Conservation (phyloP, 2,329 filamentous ascomycete species). For the Paecilomyces sp. region DNA sequence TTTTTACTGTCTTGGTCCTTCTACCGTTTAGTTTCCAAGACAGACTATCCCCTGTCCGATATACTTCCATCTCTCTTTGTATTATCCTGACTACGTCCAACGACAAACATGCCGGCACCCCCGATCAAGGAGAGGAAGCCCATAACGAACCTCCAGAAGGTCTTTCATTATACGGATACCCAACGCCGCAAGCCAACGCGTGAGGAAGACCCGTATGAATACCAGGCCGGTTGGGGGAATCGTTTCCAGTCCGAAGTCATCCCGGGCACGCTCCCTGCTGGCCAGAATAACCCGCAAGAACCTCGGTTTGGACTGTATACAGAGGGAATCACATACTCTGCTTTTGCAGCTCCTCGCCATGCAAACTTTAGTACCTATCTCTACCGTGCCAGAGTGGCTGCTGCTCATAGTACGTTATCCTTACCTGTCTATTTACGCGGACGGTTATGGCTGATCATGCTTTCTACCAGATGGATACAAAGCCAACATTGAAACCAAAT, state of each 20-base stretch:
- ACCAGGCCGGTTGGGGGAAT: slow-evolving; percentile 22
- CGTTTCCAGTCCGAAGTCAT: slow-evolving; percentile 25
- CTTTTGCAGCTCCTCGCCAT: slow-evolving; percentile 17
- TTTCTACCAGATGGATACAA: slow-evolving; percentile 16
- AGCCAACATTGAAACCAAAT: slow-evolving; percentile 36
- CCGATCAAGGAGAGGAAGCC: slow-evolving; percentile 13
- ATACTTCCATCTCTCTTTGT: not conserved
- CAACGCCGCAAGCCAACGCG: slow-evolving; percentile 20
- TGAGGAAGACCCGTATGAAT: slow-evolving; percentile 23
- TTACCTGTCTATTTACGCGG: not conserved
- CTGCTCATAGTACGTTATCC: slow-evolving; percentile 16
- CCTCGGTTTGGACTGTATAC: slow-evolving; percentile 23
- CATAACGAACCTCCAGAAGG: slow-evolving; percentile 19
- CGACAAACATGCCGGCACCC: slow-evolving; percentile 17
- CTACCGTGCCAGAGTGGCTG: slow-evolving; percentile 19
- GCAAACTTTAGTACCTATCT: slow-evolving; percentile 22
- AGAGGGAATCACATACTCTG: slow-evolving; percentile 21
- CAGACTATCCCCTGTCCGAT: not conserved
- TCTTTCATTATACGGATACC: slow-evolving; percentile 24
- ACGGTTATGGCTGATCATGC: not conserved
- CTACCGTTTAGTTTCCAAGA: not conserved
- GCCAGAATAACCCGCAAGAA: slow-evolving; percentile 26
- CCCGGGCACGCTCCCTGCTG: slow-evolving; percentile 21
- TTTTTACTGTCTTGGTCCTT: not conserved
- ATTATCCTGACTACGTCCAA: not conserved